phyloP scores from a whole-genome alignment of 73 alveolate species.

The Stentor roeselii region DNA sequence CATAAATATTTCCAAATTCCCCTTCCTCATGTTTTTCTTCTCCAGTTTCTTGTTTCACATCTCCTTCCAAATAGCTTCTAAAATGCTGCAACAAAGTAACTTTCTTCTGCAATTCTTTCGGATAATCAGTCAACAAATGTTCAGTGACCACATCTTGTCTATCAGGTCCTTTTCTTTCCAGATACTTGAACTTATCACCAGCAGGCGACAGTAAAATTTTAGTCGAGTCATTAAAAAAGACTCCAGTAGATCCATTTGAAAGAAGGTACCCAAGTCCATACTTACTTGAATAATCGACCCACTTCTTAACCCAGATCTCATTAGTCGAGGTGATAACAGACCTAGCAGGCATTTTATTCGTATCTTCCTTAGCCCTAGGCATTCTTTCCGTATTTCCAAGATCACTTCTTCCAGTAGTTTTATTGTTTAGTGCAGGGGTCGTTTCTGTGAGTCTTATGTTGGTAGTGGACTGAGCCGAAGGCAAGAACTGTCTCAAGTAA shows the following conservation, averaged over 20 bases:
- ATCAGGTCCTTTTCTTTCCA: conserved; percentile 66
- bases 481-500: too few species aligned
- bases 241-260: conserved; percentile 76
- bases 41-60: conserved; percentile 32
- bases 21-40: conserved; percentile 32
- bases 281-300: conserved; percentile 83
- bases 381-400: too few species aligned
- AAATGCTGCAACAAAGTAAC: conserved; percentile 84
- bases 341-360: too few species aligned
- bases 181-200: conserved; percentile 45
- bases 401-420: too few species aligned
- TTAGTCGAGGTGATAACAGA: too few species aligned
- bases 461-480: too few species aligned
- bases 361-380: too few species aligned
- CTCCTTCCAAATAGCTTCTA: conserved; percentile 73
- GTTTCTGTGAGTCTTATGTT: too few species aligned
- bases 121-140: conserved; percentile 61
- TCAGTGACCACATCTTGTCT: conserved; percentile 37
- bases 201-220: conserved; percentile 69
- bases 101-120: conserved; percentile 81
- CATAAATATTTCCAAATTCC: conserved; percentile 43
- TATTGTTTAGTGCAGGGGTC: too few species aligned
- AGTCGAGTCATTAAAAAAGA: conserved; percentile 73
- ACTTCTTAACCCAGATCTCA: conserved; percentile 70
- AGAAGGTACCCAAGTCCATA: conserved; percentile 76